Conservation (phyloP, 2,329 filamentous ascomycete genomes). For the Botrytis galanthina region DNA sequence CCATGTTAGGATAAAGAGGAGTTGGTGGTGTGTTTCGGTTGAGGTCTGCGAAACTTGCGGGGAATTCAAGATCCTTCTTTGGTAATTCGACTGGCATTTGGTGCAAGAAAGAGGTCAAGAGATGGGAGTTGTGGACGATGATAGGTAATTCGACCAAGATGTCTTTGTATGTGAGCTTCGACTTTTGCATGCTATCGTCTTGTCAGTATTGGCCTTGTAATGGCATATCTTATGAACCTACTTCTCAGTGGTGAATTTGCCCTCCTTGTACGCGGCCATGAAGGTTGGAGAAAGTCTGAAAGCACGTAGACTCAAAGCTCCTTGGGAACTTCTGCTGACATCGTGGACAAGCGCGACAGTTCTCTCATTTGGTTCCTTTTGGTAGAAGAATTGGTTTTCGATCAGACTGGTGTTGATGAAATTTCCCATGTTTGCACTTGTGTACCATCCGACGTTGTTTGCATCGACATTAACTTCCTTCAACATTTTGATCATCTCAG, state of each 20-base stretch:
- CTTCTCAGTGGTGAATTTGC: slow-evolving; percentile 94
- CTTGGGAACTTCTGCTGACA: slow-evolving; percentile 90
- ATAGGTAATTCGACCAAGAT: slow-evolving; percentile 90
- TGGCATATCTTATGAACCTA: slow-evolving; percentile 47
- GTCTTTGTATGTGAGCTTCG: slow-evolving; percentile 88
- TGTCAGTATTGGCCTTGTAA: slow-evolving; percentile 21
- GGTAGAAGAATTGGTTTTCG: slow-evolving; percentile 97
- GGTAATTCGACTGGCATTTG: slow-evolving; percentile 73
- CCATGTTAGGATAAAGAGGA: slow-evolving; percentile 83
- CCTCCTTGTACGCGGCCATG: slow-evolving; percentile 90
- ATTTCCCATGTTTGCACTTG: slow-evolving; percentile 97
- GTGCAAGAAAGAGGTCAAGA: slow-evolving; percentile 92
- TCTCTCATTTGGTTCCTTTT: slow-evolving; percentile 84
- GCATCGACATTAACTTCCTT: slow-evolving; percentile 98
- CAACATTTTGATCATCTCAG: slow-evolving; percentile 94
- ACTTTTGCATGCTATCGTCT: slow-evolving; percentile 76
- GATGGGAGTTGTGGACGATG: slow-evolving; percentile 92
- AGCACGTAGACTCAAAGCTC: slow-evolving; percentile 82
- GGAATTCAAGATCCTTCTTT: slow-evolving; percentile 68
- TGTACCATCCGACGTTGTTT: slow-evolving; percentile 98
- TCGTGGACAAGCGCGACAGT: slow-evolving; percentile 92
- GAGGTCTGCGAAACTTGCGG: slow-evolving; percentile 76
- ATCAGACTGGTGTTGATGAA: slow-evolving; percentile 93
- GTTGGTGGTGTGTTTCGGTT: slow-evolving; percentile 59
- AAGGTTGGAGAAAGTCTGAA: slow-evolving; percentile 87